These are phyloP conservation scores for Thermothielavioides terrestris DNA, from an alignment of 495 filamentous ascomycete species.

Conservation along the genomic window DNA sequence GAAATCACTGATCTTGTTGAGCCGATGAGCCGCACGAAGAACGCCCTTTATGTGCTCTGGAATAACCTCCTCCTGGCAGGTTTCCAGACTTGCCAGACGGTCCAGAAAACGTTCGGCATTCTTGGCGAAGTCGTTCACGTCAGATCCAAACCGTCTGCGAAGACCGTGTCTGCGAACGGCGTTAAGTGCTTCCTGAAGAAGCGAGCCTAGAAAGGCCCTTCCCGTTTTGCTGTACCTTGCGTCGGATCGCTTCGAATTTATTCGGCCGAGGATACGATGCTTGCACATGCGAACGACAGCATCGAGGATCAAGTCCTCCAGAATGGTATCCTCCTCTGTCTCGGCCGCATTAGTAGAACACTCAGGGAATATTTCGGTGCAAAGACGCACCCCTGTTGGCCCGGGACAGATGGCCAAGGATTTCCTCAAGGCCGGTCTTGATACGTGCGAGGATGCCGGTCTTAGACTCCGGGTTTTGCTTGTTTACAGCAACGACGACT, in stretches of 20 bases:
- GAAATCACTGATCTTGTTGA: background rate
- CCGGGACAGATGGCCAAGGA: slow-evolving; percentile 22
- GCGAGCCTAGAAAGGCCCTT: slow-evolving; percentile 2
- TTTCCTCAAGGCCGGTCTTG: slow-evolving; percentile 21
- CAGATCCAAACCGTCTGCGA: background rate
- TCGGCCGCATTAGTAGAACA: background rate
- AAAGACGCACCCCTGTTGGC: slow-evolving; percentile 8
- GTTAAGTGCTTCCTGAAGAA: background rate
- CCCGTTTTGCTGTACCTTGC: background rate
- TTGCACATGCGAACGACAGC: slow-evolving; percentile 31
- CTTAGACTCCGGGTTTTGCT: background rate
- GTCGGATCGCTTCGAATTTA: slow-evolving; percentile 9
- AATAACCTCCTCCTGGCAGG: background rate
- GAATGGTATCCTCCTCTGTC: background rate
- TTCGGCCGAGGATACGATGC: slow-evolving; percentile 24
- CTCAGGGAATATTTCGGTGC: background rate
- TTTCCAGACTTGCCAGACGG: background rate
- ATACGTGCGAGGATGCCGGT: slow-evolving; percentile 17
- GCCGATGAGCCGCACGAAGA: background rate
- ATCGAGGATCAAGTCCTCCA: slow-evolving; percentile 24
- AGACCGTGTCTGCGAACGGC: background rate
- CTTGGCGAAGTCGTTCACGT: background rate
- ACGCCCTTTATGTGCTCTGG: background rate
- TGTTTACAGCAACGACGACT: slow-evolving; percentile 35
- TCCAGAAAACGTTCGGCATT: background rate